A percentile compares a stretch with the other conserved stretches of the same genome.
Evolutionary conservation across 805 yeast species (phyloP).

Genomic region (Yamadazyma scolyti): DNA sequence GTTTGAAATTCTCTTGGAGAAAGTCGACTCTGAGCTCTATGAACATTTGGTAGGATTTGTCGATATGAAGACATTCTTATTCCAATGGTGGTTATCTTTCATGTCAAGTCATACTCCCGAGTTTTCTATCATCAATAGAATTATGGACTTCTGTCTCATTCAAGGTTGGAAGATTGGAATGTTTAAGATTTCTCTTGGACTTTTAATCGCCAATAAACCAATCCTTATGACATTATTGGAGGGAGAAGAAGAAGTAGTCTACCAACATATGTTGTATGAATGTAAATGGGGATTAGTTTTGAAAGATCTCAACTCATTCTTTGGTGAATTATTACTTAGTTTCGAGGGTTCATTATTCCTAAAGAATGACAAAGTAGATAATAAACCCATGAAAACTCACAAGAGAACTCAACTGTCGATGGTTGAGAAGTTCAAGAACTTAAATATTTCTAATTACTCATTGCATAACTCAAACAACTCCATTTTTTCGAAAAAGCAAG

Average conservation of each 20-base stretch:
- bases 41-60: slow-evolving; percentile 39
- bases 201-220: slow-evolving; percentile 46
- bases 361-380: neutral
- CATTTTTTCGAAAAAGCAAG: slow-evolving; percentile 9
- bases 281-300: slow-evolving; percentile 39
- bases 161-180: slow-evolving; percentile 53
- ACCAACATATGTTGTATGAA: slow-evolving; percentile 41
- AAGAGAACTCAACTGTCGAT: slow-evolving; percentile 16
- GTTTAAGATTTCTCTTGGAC: slow-evolving; percentile 53
- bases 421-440: slow-evolving; percentile 25
- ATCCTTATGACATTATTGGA: slow-evolving; percentile 31
- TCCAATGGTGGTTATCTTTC: slow-evolving; percentile 65
- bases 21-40: slow-evolving; percentile 37
- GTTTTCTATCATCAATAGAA: slow-evolving; percentile 42
- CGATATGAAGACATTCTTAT: slow-evolving; percentile 47
- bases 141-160: slow-evolving; percentile 48
- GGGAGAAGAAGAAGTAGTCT: slow-evolving; percentile 41
- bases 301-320: slow-evolving; percentile 34
- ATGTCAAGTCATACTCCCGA: slow-evolving; percentile 60
- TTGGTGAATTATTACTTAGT: slow-evolving; percentile 32
- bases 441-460: slow-evolving; percentile 15
- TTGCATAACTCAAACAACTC: slow-evolving; percentile 8
- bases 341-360: slow-evolving; percentile 32
- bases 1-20: slow-evolving; percentile 42
- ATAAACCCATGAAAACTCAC: slow-evolving; percentile 12